Conservation (phyloP, 2,329 filamentous ascomycete species). For the Penicillium frequentans region DNA sequence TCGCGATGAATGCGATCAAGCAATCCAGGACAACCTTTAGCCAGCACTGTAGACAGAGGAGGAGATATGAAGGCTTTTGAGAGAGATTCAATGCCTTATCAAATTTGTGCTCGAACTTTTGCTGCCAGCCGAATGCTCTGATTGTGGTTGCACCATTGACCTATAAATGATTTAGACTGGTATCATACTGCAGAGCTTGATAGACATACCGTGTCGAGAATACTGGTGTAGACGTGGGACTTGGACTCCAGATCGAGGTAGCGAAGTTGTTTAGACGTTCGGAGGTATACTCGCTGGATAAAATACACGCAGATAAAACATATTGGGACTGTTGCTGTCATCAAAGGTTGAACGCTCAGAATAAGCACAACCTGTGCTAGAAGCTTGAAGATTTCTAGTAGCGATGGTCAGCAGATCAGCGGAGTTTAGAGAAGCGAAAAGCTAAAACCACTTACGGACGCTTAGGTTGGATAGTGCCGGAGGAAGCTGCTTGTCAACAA, state of each 20-base stretch:
- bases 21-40: background rate
- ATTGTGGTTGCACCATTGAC: background rate
- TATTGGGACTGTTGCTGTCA: background rate
- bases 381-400: background rate
- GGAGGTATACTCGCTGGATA: background rate
- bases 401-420: background rate
- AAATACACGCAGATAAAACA: background rate
- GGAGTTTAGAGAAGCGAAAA: background rate
- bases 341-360: background rate
- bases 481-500: background rate
- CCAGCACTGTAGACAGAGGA: conserved; percentile 3
- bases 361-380: background rate
- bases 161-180: background rate
- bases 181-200: background rate
- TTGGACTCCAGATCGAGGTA: background rate
- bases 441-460: background rate
- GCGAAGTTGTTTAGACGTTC: background rate
- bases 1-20: background rate
- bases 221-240: background rate
- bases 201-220: background rate
- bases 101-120: background rate
- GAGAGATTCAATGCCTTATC: background rate
- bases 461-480: background rate
- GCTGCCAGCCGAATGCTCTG: background rate
- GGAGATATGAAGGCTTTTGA: conserved; percentile 4